Evolutionary conservation across 495 filamentous ascomycete genomes (phyloP).

Genomic region (Talaromyces borbonicus): DNA sequence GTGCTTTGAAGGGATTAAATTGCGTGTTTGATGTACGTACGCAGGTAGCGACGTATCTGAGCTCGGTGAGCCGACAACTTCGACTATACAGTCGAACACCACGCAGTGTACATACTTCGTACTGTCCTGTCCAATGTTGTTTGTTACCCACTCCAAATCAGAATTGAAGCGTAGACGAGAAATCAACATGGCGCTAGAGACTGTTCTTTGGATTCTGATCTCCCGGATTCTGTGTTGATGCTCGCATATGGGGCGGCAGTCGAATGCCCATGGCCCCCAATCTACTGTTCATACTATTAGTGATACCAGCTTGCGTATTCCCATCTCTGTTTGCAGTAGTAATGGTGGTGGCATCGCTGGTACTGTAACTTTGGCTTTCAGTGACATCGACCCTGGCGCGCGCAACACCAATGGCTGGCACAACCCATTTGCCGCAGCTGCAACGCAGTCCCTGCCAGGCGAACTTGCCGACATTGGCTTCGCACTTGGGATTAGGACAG

Average conservation of each 20-base stretch:
- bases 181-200: not conserved
- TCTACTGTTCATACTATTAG: slow-evolving; percentile 11
- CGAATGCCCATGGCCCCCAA: slow-evolving; percentile 27
- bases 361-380: slow-evolving; percentile 10
- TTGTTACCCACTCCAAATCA: too few species aligned
- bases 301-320: too few species aligned
- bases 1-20: too few species aligned
- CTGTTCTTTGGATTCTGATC: slow-evolving; percentile 3
- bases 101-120: too few species aligned
- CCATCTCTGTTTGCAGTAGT: slow-evolving; percentile 12
- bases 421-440: slow-evolving; percentile 81
- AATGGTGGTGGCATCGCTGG: not conserved
- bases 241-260: slow-evolving; percentile 30
- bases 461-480: slow-evolving; percentile 76
- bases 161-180: not conserved
- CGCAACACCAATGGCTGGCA: slow-evolving; percentile 80
- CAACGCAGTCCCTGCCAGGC: slow-evolving; percentile 94
- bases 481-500: slow-evolving; percentile 69
- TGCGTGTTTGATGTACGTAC: too few species aligned
- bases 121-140: too few species aligned
- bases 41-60: too few species aligned
- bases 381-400: slow-evolving; percentile 67
- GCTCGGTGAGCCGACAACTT: too few species aligned
- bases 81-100: too few species aligned
- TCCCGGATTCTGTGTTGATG: not conserved